Percentiles rank a stretch among this genome's conserved stretches.
These are phyloP conservation scores for Hypomyces perniciosus DNA, from an alignment of 2,329 filamentous ascomycete species.

Conservation along the genomic window DNA sequence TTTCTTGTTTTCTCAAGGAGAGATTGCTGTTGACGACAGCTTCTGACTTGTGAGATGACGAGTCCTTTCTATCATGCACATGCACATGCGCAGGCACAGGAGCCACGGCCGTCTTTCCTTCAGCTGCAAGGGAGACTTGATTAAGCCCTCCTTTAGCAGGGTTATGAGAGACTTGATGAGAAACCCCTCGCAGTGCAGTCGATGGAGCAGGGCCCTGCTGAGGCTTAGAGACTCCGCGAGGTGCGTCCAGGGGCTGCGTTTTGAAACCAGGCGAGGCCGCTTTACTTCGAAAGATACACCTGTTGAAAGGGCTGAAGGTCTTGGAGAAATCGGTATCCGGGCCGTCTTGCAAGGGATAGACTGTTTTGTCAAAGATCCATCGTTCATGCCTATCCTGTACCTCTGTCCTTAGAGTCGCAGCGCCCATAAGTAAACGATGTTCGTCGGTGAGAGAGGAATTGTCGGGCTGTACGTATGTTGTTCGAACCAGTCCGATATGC, in stretches of 20 bases:
- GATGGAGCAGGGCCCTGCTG: too few relatives aligned
- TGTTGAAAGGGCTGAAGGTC: conserved; percentile 14
- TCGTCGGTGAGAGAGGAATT: conserved; percentile 9
- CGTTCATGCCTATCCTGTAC: conserved; percentile 3
- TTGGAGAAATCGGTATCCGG: not conserved
- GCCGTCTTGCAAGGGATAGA: conserved; percentile 5
- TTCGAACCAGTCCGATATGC: conserved; percentile 20
- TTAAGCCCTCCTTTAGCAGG: not conserved
- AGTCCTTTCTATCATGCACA: too few relatives aligned
- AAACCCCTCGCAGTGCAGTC: too few relatives aligned
- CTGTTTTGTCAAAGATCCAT: conserved; percentile 9
- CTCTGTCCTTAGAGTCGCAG: conserved; percentile 19
- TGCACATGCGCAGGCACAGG: too few relatives aligned
- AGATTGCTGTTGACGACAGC: too few relatives aligned
- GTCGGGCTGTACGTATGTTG: conserved; percentile 21
- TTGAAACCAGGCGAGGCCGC: not conserved
- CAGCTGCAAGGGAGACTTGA: too few relatives aligned
- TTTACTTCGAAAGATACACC: conserved; percentile 17
- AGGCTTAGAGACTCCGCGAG: too few relatives aligned
- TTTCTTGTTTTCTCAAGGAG: too few relatives aligned
- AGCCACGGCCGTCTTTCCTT: too few relatives aligned
- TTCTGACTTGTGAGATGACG: too few relatives aligned
- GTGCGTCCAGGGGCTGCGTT: too few relatives aligned
- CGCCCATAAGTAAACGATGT: conserved; percentile 14
- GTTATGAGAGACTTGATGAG: not conserved